Conservation (phyloP, 768 basidiomycete species). For the Suillus variegatus region DNA sequence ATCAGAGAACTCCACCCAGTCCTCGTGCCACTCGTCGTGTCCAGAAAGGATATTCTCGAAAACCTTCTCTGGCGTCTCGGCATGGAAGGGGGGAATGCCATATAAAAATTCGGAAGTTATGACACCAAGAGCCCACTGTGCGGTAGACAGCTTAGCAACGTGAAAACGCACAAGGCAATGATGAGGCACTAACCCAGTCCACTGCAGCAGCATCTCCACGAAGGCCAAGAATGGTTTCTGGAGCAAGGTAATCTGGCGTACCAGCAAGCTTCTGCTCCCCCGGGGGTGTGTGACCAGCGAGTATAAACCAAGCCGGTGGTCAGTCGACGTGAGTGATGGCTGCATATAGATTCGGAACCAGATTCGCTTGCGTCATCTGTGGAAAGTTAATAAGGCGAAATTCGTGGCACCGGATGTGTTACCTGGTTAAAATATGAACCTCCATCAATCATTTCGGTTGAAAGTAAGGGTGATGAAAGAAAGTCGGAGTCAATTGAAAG, state of each 20-base stretch:
- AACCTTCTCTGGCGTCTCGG: conserved; percentile 94
- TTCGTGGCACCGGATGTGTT: conserved; percentile 57
- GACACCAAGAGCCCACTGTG: conserved; percentile 96
- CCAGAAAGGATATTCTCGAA: conserved; percentile 98
- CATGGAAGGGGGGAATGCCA: conserved; percentile 96
- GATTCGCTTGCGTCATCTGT: conserved; percentile 89
- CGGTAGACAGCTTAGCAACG: conserved; percentile 16
- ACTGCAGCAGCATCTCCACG: conserved; percentile 94
- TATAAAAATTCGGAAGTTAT: conserved; percentile 98
- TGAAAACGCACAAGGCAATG: conserved; percentile 8
- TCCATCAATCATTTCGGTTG: conserved; percentile 53
- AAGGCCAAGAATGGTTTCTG: conserved; percentile 92
- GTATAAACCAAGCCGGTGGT: conserved; percentile 81
- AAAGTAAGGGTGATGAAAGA: conserved; percentile 73
- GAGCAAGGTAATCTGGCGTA: conserved; percentile 96
- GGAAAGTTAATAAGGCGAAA: conserved; percentile 72
- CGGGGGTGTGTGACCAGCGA: conserved; percentile 54
- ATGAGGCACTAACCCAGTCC: conserved; percentile 80
- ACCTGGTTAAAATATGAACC: conserved; percentile 83
- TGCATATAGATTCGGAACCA: conserved; percentile 79
- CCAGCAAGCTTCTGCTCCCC: conserved; percentile 95
- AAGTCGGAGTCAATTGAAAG: conserved; percentile 82
- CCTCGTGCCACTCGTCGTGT: conserved; percentile 94
- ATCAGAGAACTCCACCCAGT: conserved; percentile 84
- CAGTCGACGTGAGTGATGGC: conserved; percentile 57